phyloP scores from a whole-genome alignment of 2,329 filamentous ascomycete species.

The Acephala macrosclerotiorum region DNA sequence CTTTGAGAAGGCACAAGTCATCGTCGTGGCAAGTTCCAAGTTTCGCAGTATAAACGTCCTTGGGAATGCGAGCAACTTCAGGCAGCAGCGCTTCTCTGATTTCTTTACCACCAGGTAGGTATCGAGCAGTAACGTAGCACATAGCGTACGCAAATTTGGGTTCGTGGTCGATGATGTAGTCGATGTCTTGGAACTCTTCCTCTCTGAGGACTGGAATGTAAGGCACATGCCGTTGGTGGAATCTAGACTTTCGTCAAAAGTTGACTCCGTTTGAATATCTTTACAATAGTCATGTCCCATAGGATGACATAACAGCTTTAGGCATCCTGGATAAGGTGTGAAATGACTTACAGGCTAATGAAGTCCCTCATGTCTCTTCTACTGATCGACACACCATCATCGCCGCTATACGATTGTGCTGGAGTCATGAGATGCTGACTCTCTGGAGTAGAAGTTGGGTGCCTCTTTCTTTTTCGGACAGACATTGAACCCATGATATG shows the following conservation, averaged over 20 bases:
- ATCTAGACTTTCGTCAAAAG: constrained; percentile 9
- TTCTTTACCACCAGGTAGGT: constrained; percentile 23
- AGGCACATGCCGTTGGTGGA: constrained; percentile 15
- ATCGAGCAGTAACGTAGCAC: constrained; percentile 26
- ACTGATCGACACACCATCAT: constrained; percentile 12
- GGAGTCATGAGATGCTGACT: constrained; percentile 4
- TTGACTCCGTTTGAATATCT: neutral
- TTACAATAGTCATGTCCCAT: neutral
- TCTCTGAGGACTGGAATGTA: constrained; percentile 16
- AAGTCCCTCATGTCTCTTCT: constrained; percentile 23
- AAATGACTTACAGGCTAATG: constrained; percentile 20
- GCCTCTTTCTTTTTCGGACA: constrained; percentile 17
- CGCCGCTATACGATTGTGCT: constrained; percentile 3
- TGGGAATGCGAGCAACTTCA: constrained; percentile 16
- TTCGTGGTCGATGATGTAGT: constrained; percentile 21
- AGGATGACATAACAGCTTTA: too few relatives aligned
- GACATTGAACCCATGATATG: neutral
- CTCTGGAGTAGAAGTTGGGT: neutral
- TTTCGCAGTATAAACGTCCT: constrained; percentile 12
- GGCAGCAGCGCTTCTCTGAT: constrained; percentile 22
- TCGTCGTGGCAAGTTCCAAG: constrained; percentile 4
- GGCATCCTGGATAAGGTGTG: neutral
- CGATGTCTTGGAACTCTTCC: constrained; percentile 18
- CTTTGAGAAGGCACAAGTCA: constrained; percentile 15
- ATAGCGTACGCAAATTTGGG: constrained; percentile 21